Evolutionary conservation across 805 yeast species (phyloP).

Genomic region (Saturnispora diversa): DNA sequence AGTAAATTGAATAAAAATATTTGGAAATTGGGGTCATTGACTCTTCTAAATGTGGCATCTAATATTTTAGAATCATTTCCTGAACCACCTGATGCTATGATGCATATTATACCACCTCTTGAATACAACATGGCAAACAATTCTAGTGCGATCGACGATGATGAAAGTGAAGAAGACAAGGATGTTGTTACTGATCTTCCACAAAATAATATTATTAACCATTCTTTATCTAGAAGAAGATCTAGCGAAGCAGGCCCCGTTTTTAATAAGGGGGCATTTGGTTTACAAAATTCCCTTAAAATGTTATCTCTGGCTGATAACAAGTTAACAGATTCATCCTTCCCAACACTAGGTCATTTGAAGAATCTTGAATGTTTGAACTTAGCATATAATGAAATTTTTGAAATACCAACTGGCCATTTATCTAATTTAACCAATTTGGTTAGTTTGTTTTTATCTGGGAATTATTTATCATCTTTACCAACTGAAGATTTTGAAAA

Average conservation of each 20-base stretch:
- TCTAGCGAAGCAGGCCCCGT: constrained; percentile 13
- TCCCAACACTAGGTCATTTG: constrained; percentile 57
- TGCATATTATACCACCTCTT: constrained; percentile 4
- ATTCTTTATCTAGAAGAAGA: constrained; percentile 11
- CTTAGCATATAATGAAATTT: constrained; percentile 73
- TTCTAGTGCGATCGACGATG: constrained; percentile 1
- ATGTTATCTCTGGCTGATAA: constrained; percentile 72
- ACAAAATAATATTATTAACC: neutral
- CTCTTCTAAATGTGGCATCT: constrained; percentile 61
- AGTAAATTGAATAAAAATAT: constrained; percentile 58
- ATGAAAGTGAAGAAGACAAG: constrained; percentile 3
- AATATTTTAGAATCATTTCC: constrained; percentile 59
- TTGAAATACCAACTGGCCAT: constrained; percentile 76
- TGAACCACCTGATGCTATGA: constrained; percentile 34
- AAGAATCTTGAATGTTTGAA: constrained; percentile 55
- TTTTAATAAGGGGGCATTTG: constrained; percentile 4
- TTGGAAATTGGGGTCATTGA: constrained; percentile 53
- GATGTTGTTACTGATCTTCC: constrained; percentile 3
- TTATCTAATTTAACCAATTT: constrained; percentile 48
- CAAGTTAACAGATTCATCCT: constrained; percentile 67
- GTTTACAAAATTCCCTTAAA: constrained; percentile 32
- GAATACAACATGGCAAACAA: constrained; percentile 8
- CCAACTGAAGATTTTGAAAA: constrained; percentile 80
- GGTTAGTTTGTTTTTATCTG: constrained; percentile 67
- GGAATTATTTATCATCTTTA: constrained; percentile 67